phyloP scores from a whole-genome alignment of 2,329 filamentous ascomycete species.

The Microsporum ferrugineum region DNA sequence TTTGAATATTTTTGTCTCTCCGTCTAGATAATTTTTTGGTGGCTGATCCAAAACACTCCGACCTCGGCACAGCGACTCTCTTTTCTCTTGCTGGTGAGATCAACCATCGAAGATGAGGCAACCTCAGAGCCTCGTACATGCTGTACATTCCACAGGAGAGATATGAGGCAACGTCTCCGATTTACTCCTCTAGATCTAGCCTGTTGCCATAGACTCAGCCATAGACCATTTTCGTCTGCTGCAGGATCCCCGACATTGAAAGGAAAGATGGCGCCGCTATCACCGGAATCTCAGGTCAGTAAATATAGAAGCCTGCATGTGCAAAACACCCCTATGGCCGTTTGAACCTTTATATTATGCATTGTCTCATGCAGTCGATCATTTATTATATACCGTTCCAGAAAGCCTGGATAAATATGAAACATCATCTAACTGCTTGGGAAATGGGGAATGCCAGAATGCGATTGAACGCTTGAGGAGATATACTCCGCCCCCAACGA shows the following conservation, averaged over 20 bases:
- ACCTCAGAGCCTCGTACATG: neutral
- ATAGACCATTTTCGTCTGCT: neutral
- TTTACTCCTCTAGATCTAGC: neutral
- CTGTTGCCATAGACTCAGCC: neutral
- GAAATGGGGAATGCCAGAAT: constrained; percentile 21
- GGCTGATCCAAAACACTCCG: neutral
- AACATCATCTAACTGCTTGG: neutral
- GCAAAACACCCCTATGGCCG: neutral
- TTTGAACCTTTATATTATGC: neutral
- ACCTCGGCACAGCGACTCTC: neutral
- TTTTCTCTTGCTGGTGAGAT: too few relatives aligned
- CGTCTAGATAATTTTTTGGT: neutral
- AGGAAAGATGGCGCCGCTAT: constrained; percentile 17
- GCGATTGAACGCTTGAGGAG: constrained; percentile 46
- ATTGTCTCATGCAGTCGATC: constrained; percentile 3
- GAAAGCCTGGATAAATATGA: neutral
- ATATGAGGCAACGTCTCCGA: neutral
- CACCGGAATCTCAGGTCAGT: constrained; percentile 16
- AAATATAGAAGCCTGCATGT: neutral
- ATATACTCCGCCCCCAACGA: constrained; percentile 47
- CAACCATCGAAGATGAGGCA: neutral
- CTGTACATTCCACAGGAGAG: neutral
- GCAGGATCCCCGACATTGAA: constrained; percentile 5
- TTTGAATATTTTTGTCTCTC: too few relatives aligned
- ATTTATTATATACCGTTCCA: neutral